Evolutionary conservation across 2,329 filamentous ascomycete genomes (phyloP), one percentile per base, ranked within the genome.

Genomic region (Camillea tinctor): DNA sequence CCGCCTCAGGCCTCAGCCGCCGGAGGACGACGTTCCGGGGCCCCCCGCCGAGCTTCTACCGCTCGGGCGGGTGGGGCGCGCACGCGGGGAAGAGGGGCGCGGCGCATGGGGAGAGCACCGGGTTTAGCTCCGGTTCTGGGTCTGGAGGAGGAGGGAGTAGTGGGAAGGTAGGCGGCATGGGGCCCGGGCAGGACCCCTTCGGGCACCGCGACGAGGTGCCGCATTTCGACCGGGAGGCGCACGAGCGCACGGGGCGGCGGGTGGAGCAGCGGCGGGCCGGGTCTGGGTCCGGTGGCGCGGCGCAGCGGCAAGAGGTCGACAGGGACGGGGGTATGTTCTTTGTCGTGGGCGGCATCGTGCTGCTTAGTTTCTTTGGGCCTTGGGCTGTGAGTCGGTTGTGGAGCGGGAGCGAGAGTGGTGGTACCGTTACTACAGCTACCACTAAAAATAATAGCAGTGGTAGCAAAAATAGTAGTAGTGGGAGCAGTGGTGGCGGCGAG

Each of bases 21-120:
- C 85, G 94, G 22, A 82, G 92, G 2, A 86, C 87, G 1, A 82
- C 88, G 4, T 97, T 96, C 75, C 85, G 85, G 20, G 94, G 94
- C 0, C 94, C 95, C 3, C 93, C 95, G 55, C 93, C 94, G 0
- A 91, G 87, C 64, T 98, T 97, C 78, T 97, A 92, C 75, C 84
- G 88, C 19, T 88, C 84, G 62, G 93, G 92, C 4, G 92, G 90
- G 2, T 96, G 92, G 84, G 91, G 91, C 53, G 74, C 78, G 2
- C 85, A 91, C 60, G 72, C 77, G 2, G 83, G 83, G 40, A 90
- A 89, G 76, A 75, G 87, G 44, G 75, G 76, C 57, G 80, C 81
- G 40, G 82, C 82, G 51, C 82, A 86, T 61, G 80, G 82, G 56
- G 62, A 78, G 68, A 69, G 74, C 59, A 75, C 72, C 0, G 73